Evolutionary conservation across 768 basidiomycete species (phyloP), one percentile per base, ranked within the genome.

Genomic region (Tremella fuciformis): DNA sequence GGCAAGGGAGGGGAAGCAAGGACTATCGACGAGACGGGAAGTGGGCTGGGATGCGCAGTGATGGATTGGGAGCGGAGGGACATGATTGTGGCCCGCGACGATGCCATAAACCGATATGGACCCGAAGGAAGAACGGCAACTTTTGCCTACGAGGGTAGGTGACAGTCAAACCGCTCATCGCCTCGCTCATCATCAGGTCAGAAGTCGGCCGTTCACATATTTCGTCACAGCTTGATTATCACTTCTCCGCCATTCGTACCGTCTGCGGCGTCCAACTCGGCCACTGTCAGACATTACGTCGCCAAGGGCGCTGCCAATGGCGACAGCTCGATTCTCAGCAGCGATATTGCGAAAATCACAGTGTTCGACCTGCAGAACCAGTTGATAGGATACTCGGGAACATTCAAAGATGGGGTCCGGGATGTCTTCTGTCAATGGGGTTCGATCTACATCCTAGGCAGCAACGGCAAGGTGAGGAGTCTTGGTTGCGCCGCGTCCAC

Each of bases 301-400:
- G 83, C 84, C 1, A 80, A 83, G 11, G 80, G 80, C 2, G 67
- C 66, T 11, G 76, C 82, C 0, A 88, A 90, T 51, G 84, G 89
- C 39, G 84, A 85, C 13, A 87, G 85, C 61, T 84, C 39, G 11
- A 2, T 21, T 24, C 6, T 34, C 29, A 21, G 40, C 25, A 60
- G 53, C 13, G 73, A 74, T 56, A 67, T 67, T 3, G 69, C 71
- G 41, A 75, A 76, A 58, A 57, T 98, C 41, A 88, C 87, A 0
- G 83, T 98, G 1, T 87, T 97, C 64, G 93, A 99, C 71, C 84
- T 87, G 38, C 89, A 90, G 69, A 96, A 93, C 78, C 91, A 92
- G 78, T 82, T 92, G 53, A 83, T 94, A 15, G 88, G 89, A 6
- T 92, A 89, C 70, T 84, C 86, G 0, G 87, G 86, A 6, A 83